Evolutionary conservation across 345 rosid species (phyloP).

Genomic region (Salix arbutifolia): DNA sequence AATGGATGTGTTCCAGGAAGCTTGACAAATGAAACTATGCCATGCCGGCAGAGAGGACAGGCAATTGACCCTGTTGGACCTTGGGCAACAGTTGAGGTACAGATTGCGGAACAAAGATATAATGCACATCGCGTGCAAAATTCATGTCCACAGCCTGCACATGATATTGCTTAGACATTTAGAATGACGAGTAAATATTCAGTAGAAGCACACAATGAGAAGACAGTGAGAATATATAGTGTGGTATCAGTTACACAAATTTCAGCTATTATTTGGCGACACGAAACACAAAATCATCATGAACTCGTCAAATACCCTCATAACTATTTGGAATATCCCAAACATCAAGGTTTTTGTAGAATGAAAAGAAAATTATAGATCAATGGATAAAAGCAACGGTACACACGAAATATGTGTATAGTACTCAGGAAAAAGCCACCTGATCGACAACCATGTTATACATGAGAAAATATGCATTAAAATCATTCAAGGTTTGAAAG

Average conservation of each 20-base stretch:
- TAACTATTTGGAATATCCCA: neutral
- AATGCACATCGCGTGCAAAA: conserved; percentile 84
- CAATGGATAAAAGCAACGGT: neutral
- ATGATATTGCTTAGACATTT: neutral
- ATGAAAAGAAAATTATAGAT: neutral
- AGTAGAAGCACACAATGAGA: neutral
- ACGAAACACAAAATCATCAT: neutral
- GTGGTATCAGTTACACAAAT: neutral
- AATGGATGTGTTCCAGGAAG: conserved; percentile 48
- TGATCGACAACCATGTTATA: neutral
- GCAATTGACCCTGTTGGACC: conserved; percentile 72
- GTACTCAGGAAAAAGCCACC: neutral
- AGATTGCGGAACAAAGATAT: conserved; percentile 72
- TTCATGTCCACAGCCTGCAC: conserved; percentile 83
- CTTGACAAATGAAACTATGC: conserved; percentile 71
- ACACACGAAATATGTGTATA: neutral
- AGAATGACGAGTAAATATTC: neutral
- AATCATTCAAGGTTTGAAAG: neutral
- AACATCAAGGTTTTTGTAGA: neutral
- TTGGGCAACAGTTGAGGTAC: conserved; percentile 39
- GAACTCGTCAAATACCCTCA: neutral
- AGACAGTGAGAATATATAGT: neutral
- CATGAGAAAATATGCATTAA: neutral
- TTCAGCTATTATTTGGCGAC: neutral
- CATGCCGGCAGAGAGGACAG: conserved; percentile 88